Percentiles rank a stretch among this genome's conserved stretches.
Conservation (phyloP, 179 eudicot species). For the Heliamphora pulchella region DNA sequence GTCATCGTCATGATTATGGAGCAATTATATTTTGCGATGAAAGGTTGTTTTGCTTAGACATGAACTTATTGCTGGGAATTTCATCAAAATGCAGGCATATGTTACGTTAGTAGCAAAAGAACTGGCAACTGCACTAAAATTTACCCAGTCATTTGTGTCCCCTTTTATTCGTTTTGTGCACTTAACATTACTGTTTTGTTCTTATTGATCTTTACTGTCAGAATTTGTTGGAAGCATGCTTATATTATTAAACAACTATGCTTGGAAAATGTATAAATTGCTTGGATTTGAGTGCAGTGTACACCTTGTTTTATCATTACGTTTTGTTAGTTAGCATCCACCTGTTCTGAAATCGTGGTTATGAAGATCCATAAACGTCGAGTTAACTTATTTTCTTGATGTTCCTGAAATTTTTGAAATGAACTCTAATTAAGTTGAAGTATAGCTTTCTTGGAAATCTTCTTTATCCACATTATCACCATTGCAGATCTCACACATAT, state of each 20-base stretch:
- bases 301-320: neutral
- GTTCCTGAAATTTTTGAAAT: neutral
- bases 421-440: no score
- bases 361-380: neutral
- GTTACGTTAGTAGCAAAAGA: neutral
- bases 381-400: neutral
- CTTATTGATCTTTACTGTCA: neutral
- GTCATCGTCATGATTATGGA: constrained; percentile 95
- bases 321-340: neutral
- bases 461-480: neutral
- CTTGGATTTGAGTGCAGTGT: neutral
- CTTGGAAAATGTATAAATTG: neutral
- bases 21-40: constrained; percentile 95
- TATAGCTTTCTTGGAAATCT: no score
- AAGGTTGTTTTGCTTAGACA: no score
- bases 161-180: neutral
- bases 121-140: neutral
- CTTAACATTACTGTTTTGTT: neutral
- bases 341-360: constrained; percentile 1
- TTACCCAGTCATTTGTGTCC: neutral
- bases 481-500: neutral
- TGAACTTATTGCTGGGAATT: no score
- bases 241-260: neutral
- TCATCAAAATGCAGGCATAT: no score
- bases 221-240: constrained; percentile 4